Base-by-base conservation (phyloP, 2,329 filamentous ascomycete species). In the Ascochyta fabae region DNA sequence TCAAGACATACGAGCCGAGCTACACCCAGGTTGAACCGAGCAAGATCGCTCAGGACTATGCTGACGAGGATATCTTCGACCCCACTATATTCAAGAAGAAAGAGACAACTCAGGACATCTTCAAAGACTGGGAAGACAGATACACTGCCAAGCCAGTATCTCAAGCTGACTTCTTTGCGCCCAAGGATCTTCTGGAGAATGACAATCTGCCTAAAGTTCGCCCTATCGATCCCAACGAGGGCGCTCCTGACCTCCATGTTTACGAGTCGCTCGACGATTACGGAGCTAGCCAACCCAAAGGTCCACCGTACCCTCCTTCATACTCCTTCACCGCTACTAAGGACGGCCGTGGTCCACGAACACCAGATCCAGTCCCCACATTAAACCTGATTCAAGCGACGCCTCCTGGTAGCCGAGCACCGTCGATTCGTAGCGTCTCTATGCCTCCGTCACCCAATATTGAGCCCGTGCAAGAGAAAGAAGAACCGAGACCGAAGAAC, bases 311-410 rank as follows among this genome's bases (percentile, higher is more conserved):
- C 48, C 73, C 72, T 10, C 61, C 70, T 3, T 61, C 70, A 2
- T 78, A 78, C 57, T 67, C 67, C 1, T 77, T 78, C 43, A 75
- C 60, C 73, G 56, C 78, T 64, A 64, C 74, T 65, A 66, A 75
- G 70, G 73, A 81, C 53, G 75, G 77, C 16, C 71, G 74, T 16
- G 61, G 60, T 13, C 52, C 57, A 10, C 58, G 63, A 16, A 77
- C 77, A 15, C 45, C 55, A 34, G 82, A 77, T 73, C 70, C 75
- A 16, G 80, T 86, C 19, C 84, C 84, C 10, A 71, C 66, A n/a
- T 75, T 87, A 15, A 84, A 82, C 39, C 73, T 86, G 23, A 84
- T 86, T 48, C 79, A 83, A 42, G 82, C 85, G 3, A 87, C 84
- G 6, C 85, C 84, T 16, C 85, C 85, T 19, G 79, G 77, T 19